These are phyloP conservation scores for Chrysoporthe puriensis DNA, from an alignment of 2,329 filamentous ascomycete genomes.

Conservation along the genomic window DNA sequence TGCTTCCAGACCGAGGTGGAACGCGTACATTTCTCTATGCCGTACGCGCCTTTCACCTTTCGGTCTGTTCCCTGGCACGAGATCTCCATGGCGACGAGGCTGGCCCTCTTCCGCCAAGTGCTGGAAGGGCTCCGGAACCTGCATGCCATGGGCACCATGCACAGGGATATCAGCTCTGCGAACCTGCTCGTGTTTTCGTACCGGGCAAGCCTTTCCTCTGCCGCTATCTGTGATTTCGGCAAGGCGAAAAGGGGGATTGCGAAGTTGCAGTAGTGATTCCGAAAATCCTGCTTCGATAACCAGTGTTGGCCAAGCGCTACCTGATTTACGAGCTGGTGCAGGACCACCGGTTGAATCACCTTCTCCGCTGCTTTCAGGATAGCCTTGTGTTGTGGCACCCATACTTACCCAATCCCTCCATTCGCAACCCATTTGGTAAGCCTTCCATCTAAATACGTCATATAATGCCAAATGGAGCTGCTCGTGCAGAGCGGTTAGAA, in stretches of 20 bases:
- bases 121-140: slow-evolving; percentile 27
- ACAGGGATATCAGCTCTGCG: neutral
- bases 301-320: neutral
- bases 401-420: neutral
- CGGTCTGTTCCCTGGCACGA: slow-evolving; percentile 13
- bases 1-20: slow-evolving; percentile 4
- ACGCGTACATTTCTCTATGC: slow-evolving; percentile 24
- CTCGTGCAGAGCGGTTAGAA: neutral
- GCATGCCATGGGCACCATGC: slow-evolving; percentile 16
- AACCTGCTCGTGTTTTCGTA: slow-evolving; percentile 28
- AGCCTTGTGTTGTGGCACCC: neutral
- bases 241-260: slow-evolving; percentile 9
- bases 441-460: neutral
- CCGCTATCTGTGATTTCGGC: slow-evolving; percentile 28
- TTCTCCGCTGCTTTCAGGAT: neutral
- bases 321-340: too few relatives aligned
- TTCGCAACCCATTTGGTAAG: neutral
- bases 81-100: slow-evolving; percentile 10
- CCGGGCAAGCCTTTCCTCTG: slow-evolving; percentile 1
- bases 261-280: neutral
- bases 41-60: slow-evolving; percentile 24
- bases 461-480: neutral
- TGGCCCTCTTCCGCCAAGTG: slow-evolving; percentile 25
- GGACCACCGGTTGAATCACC: neutral
- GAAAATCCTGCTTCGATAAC: neutral